Base-by-base conservation (phyloP, 2,329 filamentous ascomycete genomes). In the Diaporthe sp. region DNA sequence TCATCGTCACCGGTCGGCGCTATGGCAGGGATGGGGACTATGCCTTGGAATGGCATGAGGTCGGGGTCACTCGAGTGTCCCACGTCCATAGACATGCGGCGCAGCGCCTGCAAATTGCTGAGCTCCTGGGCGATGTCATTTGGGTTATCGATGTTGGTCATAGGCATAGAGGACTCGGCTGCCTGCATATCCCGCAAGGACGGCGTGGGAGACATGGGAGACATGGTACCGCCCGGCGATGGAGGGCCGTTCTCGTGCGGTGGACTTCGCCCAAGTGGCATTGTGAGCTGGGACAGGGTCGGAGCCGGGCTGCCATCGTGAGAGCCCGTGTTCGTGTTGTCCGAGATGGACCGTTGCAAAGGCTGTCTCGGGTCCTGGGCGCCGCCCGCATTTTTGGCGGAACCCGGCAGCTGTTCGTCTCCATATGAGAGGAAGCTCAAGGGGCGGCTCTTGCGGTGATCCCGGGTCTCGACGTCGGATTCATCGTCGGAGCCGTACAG, bases 41-140 rank as follows among this genome's bases (percentile, higher is more conserved):
- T 87, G 71, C 88, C 88, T 73, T 90, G 90, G 81, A 94, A 95
- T 2, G 93, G 93, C 20, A 95, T 92, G 78, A 97, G 87, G 82
- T 97, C 94, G 0, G 94, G 92, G 79, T 94, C 92, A 76, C 88
- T 90, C 60, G 87, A 90, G 78, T 91, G 98, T 86, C 86, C 91
- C 79, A 98, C 94, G 82, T 97, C 96, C 95, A 98, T 98, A 28
- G 96, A 98, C 92, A 98, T 94, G 78, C 96, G 92, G 79, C 96
- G 91, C 77, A 98, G 90, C 2, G 96, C 96, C 83, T 98, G 95
- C 76, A 98, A 86, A 81, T 98, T 98, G 87, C 94, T 97, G 80
- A 98, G 87, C 85, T 98, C 96, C 85, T 98, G 95, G 37, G 95
- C 95, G 76, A 98, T 94, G 77, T 96, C 95, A 76, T 93, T 95